Percentiles rank a stretch among this genome's conserved stretches.
Conservation (phyloP, 78 protist species). For the Neovahlkampfia damariscottae region DNA sequence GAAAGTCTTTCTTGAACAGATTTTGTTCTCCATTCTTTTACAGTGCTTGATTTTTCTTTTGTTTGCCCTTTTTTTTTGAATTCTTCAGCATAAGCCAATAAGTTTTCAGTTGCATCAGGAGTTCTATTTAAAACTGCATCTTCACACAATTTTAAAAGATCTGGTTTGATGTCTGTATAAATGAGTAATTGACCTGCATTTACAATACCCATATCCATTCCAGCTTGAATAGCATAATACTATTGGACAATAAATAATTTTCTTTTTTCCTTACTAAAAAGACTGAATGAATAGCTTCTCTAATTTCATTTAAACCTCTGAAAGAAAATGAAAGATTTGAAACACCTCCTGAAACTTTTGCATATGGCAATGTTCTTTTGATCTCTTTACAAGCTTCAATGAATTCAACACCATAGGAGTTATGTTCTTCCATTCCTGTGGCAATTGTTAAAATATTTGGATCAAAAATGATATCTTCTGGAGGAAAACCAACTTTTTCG, state of each 20-base stretch:
- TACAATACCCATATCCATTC: slow-evolving; percentile 97
- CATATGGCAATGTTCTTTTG: slow-evolving; percentile 56
- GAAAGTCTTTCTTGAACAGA: slow-evolving; percentile 61
- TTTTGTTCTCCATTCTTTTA: slow-evolving; percentile 74
- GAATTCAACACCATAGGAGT: slow-evolving; percentile 87
- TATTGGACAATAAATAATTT: background rate
- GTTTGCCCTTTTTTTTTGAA: background rate
- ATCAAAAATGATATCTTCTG: slow-evolving; percentile 94
- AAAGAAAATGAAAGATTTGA: slow-evolving; percentile 96
- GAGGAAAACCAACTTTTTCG: slow-evolving; percentile 62
- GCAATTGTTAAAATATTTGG: slow-evolving; percentile 92
- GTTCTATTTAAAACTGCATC: slow-evolving; percentile 43
- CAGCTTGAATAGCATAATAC: slow-evolving; percentile 67
- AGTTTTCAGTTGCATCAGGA: slow-evolving; percentile 25
- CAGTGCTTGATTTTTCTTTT: slow-evolving; percentile 1
- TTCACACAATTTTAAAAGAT: slow-evolving; percentile 47
- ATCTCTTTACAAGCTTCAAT: slow-evolving; percentile 69
- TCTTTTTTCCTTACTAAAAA: slow-evolving; percentile 53
- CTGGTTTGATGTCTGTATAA: slow-evolving; percentile 72
- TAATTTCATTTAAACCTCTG: slow-evolving; percentile 81
- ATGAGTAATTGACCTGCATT: slow-evolving; percentile 90
- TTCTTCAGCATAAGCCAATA: background rate
- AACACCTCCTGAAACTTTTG: slow-evolving; percentile 86
- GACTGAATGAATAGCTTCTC: slow-evolving; percentile 91
- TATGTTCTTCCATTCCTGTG: slow-evolving; percentile 96